These are phyloP conservation scores for Dryas integrifolia DNA, from an alignment of 331 rosid species.

Conservation along the genomic window DNA sequence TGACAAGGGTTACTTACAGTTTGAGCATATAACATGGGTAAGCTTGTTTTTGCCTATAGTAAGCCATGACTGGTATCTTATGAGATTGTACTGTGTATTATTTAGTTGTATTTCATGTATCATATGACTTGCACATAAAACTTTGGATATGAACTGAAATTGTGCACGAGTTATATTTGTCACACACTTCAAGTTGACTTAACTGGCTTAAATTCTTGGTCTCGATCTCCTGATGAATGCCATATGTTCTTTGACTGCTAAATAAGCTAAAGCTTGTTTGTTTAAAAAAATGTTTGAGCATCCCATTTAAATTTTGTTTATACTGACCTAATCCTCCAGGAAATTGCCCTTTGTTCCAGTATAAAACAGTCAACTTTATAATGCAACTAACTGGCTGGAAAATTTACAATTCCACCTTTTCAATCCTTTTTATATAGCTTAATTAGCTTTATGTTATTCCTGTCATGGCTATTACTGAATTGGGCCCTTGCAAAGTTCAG, in stretches of 20 bases:
- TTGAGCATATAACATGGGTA: slow-evolving; percentile 98
- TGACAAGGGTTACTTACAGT: slow-evolving; percentile 77
- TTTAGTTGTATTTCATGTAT: neutral
- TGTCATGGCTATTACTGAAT: neutral
- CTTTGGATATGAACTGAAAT: neutral
- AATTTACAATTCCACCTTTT: too few species aligned
- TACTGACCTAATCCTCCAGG: neutral
- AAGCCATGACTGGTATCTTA: neutral
- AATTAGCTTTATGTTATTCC: neutral
- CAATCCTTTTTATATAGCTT: too few species aligned
- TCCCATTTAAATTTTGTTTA: neutral
- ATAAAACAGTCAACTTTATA: too few species aligned
- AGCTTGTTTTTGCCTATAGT: slow-evolving; percentile 1
- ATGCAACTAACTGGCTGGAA: too few species aligned
- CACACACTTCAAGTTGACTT: neutral
- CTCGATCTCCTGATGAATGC: neutral
- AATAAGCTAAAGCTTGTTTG: neutral
- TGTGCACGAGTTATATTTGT: neutral
- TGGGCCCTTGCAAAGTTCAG: neutral
- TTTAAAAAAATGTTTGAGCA: neutral
- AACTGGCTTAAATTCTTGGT: neutral
- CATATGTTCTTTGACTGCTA: neutral
- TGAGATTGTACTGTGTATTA: neutral
- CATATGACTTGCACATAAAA: neutral
- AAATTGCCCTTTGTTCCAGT: neutral